Evolutionary conservation across 202 grass and related monocot species (phyloP), one percentile per base, ranked within the genome.

Genomic region (Brachypodium distachyon): DNA sequence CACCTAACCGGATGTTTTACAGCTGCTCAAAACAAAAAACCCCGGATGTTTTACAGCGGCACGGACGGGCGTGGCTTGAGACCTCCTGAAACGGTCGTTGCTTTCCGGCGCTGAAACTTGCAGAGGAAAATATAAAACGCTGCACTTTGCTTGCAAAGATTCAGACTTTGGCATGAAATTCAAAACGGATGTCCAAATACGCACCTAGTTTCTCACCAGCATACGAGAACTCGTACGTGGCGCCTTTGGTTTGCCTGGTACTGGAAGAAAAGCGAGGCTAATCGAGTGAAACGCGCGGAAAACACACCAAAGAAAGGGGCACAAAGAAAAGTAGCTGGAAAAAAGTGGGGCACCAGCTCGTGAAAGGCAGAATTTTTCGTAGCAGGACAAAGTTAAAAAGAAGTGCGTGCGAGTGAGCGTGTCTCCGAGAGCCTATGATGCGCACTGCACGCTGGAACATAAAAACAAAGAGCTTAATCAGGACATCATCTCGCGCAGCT

Each of bases 1-100:
- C 59, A 79, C 80, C 67, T 61, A 87, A 78, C 23, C 32, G 25
- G 40, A n/a, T 3, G 11, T 55, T 82, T 82, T 68, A 36, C 77
- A 46, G 63, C 46, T 34, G 28, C 6, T n/a, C n/a, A n/a, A n/a
- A n/a, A n/a, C n/a, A n/a, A n/a, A n/a, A n/a, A n/a, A n/a, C n/a
- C n/a, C n/a, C n/a, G n/a, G n/a, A n/a, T 3, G 11, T 55, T 82
- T 82, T 68, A 36, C 77, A 46, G 63, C 46, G 44, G 28, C 6
- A 47, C 25, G 62, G 53, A 53, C 49, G 76, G 41, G 40, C n/a
- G n/a, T n/a, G n/a, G n/a, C n/a, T n/a, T n/a, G n/a, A n/a, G n/a
- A n/a, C n/a, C n/a, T n/a, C n/a, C 18, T 32, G 23, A 18, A 40
- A 18, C 59, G 28, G 38, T 27, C 0, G 58, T 39, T 1, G 26